These are phyloP conservation scores for Acacia concinna DNA, from an alignment of 331 rosid species.

Conservation along the genomic window DNA sequence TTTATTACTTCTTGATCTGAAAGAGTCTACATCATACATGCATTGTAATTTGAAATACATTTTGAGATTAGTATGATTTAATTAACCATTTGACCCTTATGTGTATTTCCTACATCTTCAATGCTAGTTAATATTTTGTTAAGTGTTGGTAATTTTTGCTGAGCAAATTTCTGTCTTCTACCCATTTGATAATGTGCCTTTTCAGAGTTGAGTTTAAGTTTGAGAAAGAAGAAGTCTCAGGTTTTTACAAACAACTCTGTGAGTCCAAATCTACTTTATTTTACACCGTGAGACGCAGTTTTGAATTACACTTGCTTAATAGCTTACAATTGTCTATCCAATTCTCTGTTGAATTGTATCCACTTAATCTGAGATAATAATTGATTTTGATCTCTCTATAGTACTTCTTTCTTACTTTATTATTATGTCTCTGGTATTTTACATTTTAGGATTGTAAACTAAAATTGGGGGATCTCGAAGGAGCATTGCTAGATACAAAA, in stretches of 20 bases:
- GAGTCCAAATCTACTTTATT: constrained; percentile 39
- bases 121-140: constrained; percentile 18
- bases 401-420: constrained; percentile 13
- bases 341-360: constrained; percentile 17
- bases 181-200: no score
- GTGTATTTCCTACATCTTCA: constrained; percentile 24
- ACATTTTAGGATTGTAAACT: constrained; percentile 79
- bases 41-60: neutral
- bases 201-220: constrained; percentile 64
- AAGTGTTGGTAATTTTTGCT: constrained; percentile 30
- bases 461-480: constrained; percentile 86
- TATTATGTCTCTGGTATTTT: constrained; percentile 18
- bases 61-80: constrained; percentile 11
- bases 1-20: constrained; percentile 17
- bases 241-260: constrained; percentile 92
- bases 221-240: constrained; percentile 88
- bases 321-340: neutral
- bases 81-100: neutral
- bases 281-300: neutral
- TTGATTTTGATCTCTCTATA: neutral
- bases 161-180: constrained; percentile 24
- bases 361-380: neutral
- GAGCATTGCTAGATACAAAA: constrained; percentile 91
- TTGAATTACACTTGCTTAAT: neutral
- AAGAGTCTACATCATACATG: constrained; percentile 18